Conservation (phyloP, 768 basidiomycete species). For the Auricularia heimuer region DNA sequence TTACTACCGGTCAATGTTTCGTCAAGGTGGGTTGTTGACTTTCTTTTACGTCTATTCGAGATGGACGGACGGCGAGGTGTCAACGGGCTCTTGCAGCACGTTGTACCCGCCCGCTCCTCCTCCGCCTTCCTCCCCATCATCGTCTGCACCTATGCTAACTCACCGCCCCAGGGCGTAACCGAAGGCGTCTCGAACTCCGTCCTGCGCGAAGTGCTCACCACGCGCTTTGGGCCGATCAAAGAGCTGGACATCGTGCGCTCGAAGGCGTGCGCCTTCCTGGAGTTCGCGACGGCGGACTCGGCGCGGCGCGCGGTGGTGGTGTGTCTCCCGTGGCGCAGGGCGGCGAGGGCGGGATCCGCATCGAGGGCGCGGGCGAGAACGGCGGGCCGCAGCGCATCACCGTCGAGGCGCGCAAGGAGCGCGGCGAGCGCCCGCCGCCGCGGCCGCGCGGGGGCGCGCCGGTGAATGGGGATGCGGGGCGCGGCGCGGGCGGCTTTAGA, state of each 20-base stretch:
- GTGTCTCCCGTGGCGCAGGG: constrained; percentile 58
- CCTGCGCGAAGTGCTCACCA: constrained; percentile 40
- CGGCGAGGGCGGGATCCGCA: constrained; percentile 81
- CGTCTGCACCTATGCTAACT: no score
- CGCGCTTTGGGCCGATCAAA: constrained; percentile 72
- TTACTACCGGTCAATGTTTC: constrained; percentile 76
- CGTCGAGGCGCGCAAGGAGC: constrained; percentile 88
- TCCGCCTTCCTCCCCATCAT: no score
- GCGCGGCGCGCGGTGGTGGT: constrained; percentile 81
- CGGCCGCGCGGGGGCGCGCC: constrained; percentile 56
- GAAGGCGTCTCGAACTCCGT: constrained; percentile 48
- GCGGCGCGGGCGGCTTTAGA: not conserved
- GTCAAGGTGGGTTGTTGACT: constrained; percentile 56
- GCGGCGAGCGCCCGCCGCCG: constrained; percentile 63
- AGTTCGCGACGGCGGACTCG: constrained; percentile 66
- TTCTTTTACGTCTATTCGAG: constrained; percentile 8
- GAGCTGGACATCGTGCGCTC: constrained; percentile 79
- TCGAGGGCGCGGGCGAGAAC: constrained; percentile 53
- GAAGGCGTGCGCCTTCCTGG: constrained; percentile 92
- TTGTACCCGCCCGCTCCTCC: no score
- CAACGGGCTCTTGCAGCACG: no score
- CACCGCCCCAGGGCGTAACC: constrained; percentile 47
- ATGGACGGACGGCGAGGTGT: no score
- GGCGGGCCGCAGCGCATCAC: constrained; percentile 43
- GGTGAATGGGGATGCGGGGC: not conserved